A percentile compares a stretch with the other conserved stretches of the same genome.
Conservation (phyloP, 495 filamentous ascomycete genomes). For the Talaromyces ruber region DNA sequence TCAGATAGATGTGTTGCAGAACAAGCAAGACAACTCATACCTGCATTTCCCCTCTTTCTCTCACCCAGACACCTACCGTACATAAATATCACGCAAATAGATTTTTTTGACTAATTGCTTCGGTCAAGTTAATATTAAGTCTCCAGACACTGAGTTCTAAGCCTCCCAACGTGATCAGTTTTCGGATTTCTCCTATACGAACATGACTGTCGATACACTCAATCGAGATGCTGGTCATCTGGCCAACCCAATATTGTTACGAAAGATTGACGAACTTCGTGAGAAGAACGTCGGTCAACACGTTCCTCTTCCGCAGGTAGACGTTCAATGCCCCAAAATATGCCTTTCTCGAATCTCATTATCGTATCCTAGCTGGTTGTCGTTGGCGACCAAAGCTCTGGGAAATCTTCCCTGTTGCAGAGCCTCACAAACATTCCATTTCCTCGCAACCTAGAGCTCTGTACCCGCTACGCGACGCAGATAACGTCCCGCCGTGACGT, state of each 20-base stretch:
- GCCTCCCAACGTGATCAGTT: constrained; percentile 1
- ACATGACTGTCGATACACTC: constrained; percentile 7
- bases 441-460: constrained; percentile 31
- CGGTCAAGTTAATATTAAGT: constrained; percentile 1
- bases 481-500: constrained; percentile 37
- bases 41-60: background rate
- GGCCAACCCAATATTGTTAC: constrained; percentile 24
- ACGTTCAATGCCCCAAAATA: background rate
- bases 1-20: constrained; percentile 4
- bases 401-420: constrained; percentile 37
- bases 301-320: constrained; percentile 22
- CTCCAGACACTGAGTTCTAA: constrained; percentile 1
- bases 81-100: constrained; percentile 3
- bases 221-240: constrained; percentile 8
- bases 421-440: constrained; percentile 34
- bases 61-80: constrained; percentile 1
- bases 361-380: constrained; percentile 26
- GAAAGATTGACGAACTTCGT: constrained; percentile 35
- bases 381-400: constrained; percentile 33
- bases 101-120: constrained; percentile 1
- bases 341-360: background rate
- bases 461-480: constrained; percentile 39
- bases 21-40: constrained; percentile 4
- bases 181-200: constrained; percentile 2
- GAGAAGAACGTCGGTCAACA: constrained; percentile 32